These are phyloP conservation scores for Helotiales sp. DNA, from an alignment of 2,329 filamentous ascomycete genomes.

Conservation along the genomic window DNA sequence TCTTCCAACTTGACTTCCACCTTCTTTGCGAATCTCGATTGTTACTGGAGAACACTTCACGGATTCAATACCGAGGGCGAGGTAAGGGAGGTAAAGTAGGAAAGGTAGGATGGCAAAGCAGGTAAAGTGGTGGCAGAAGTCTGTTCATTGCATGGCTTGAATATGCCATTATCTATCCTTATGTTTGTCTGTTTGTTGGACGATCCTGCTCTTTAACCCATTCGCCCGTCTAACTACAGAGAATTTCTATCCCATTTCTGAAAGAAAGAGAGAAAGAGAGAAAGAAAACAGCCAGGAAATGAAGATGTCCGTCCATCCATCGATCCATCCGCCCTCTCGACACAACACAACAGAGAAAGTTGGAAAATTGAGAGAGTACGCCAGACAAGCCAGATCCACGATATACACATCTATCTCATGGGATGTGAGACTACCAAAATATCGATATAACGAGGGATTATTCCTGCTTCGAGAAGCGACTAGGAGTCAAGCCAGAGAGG, in stretches of 20 bases:
- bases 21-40: not conserved
- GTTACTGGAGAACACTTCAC: too few relatives aligned
- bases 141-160: slow-evolving; percentile 18
- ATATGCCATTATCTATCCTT: slow-evolving; percentile 13
- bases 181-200: not conserved
- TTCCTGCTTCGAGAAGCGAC: not conserved
- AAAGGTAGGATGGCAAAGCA: not conserved
- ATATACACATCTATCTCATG: slow-evolving; percentile 15
- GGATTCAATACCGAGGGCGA: too few relatives aligned
- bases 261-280: not conserved
- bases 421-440: not conserved
- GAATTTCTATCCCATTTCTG: not conserved
- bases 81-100: too few relatives aligned
- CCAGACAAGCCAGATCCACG: slow-evolving; percentile 10
- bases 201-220: not conserved
- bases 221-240: not conserved
- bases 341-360: not conserved
- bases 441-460: not conserved
- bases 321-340: not conserved
- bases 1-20: not conserved
- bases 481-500: not conserved
- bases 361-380: not conserved
- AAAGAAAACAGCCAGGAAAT: not conserved
- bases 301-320: not conserved
- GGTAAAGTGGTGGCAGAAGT: slow-evolving; percentile 9